Base-by-base conservation (phyloP, 2,329 filamentous ascomycete genomes). In the Botrytis paeoniae region DNA sequence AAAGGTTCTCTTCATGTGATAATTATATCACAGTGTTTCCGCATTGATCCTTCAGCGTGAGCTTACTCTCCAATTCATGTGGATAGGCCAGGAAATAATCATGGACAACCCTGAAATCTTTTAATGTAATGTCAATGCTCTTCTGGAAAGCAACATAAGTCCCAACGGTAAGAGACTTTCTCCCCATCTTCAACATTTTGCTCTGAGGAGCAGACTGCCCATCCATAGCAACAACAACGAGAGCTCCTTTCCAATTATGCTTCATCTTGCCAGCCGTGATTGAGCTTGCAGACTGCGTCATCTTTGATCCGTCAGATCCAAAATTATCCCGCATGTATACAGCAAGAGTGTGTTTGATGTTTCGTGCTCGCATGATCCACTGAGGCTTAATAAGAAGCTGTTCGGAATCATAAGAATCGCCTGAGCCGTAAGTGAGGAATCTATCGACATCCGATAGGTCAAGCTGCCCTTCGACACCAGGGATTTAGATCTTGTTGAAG, bases 81-180 rank as follows among this genome's bases (percentile, higher is more conserved):
- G 39, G 51, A 45, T 70, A 61, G 32, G 54, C 54, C 29, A 70
- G 43, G 25, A 70, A 70, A n/a, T 61, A 70, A 45, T 61, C 68
- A 70, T 45, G 41, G n/a, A 70, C 20, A 45, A 70, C 35, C 39
- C 39, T 70, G 20, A 70, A 61, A 32, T 70, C 68, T 35, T 16
- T 70, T 41, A 70, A 61, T 14, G 39, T 61, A 4, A 70, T 22
- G 45, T 70, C 68, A 20, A 25, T 45, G 39, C 54, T 45, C 41
- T 16, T 45, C 2, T n/a, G 54, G n/a, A 61, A 70, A 32, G 20
- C 22, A 61, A 35, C 8, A 61, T 4, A n/a, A 8, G 35, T 12
- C 3, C 37, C 3, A 32, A 16, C 3, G 22, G 7, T 7, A 60
- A 69, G 1, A 25, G 37, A 9, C n/a, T 22, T 12, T 8, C 4